Percentiles rank a stretch among this genome's conserved stretches.
These are phyloP conservation scores for Cyclotella kingstonii DNA, from an alignment of 108 stramenopile species.

Conservation along the genomic window DNA sequence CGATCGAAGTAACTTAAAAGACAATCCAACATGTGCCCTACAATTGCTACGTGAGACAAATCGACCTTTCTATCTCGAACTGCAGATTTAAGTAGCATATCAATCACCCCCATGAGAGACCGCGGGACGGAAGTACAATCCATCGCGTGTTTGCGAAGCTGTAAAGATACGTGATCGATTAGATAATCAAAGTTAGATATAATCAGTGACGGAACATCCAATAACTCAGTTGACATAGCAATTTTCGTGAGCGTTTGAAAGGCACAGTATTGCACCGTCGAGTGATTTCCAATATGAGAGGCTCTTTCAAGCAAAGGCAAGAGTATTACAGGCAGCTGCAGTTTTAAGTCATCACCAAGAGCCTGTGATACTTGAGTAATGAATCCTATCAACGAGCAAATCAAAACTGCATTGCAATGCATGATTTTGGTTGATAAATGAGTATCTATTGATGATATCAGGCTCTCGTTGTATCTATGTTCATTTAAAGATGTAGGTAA, in stretches of 20 bases:
- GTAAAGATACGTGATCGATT: constrained; percentile 32
- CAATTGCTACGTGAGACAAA: constrained; percentile 17
- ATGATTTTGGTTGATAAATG: constrained; percentile 22
- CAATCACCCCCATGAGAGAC: constrained; percentile 36
- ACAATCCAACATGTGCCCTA: constrained; percentile 25
- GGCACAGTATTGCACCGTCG: constrained; percentile 32
- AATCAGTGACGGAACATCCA: constrained; percentile 23
- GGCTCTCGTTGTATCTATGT: neutral
- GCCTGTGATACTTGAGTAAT: constrained; percentile 22
- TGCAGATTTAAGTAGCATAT: constrained; percentile 21
- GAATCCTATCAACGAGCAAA: constrained; percentile 38
- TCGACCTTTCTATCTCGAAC: constrained; percentile 5
- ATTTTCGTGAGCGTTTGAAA: constrained; percentile 18
- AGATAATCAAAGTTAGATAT: constrained; percentile 50
- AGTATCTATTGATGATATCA: too few relatives aligned
- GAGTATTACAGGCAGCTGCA: constrained; percentile 34
- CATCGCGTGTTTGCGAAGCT: constrained; percentile 27
- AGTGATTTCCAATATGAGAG: constrained; percentile 37
- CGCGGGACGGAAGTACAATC: constrained; percentile 20
- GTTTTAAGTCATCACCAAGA: constrained; percentile 18
- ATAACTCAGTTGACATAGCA: constrained; percentile 10
- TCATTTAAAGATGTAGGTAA: constrained; percentile 15
- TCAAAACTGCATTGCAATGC: constrained; percentile 42
- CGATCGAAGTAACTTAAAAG: constrained; percentile 27
- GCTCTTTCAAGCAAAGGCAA: constrained; percentile 47